Conservation (phyloP, 1,284 basidiomycete genomes). For the Ceratobasidium sp. region DNA sequence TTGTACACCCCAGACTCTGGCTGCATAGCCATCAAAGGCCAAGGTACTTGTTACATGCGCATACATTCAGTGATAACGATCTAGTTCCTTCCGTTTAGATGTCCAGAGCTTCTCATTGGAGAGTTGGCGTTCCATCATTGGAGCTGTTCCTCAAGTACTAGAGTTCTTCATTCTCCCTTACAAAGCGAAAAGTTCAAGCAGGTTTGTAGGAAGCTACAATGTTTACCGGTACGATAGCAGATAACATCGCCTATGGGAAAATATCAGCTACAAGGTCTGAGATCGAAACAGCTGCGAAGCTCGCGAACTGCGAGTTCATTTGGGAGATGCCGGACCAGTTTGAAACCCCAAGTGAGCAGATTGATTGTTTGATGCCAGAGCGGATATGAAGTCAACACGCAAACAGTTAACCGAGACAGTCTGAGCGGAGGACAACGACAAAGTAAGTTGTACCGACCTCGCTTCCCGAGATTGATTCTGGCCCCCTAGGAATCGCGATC, state of each 20-base stretch:
- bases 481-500: conserved; percentile 56
- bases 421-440: conserved; percentile 80
- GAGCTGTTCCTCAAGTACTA: conserved; percentile 83
- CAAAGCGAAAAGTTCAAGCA: background rate
- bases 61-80: background rate
- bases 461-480: background rate
- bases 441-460: conserved; percentile 64
- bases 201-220: conserved; percentile 75
- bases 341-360: conserved; percentile 74
- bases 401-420: conserved; percentile 77
- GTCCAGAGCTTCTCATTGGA: conserved; percentile 87
- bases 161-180: background rate
- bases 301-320: conserved; percentile 97
- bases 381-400: background rate
- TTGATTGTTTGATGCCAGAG: conserved; percentile 50
- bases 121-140: conserved; percentile 89
- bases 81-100: conserved; percentile 62
- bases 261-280: conserved; percentile 80
- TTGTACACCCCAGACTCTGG: conserved; percentile 94
- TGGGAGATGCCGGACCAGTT: conserved; percentile 91
- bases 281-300: conserved; percentile 88
- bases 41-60: conserved; percentile 66
- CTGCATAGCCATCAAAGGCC: conserved; percentile 85
- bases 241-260: conserved; percentile 93
- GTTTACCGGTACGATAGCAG: conserved; percentile 90